These are phyloP conservation scores for Chlamydomonas sp. DNA, from an alignment of 139 green algal species.

Conservation along the genomic window DNA sequence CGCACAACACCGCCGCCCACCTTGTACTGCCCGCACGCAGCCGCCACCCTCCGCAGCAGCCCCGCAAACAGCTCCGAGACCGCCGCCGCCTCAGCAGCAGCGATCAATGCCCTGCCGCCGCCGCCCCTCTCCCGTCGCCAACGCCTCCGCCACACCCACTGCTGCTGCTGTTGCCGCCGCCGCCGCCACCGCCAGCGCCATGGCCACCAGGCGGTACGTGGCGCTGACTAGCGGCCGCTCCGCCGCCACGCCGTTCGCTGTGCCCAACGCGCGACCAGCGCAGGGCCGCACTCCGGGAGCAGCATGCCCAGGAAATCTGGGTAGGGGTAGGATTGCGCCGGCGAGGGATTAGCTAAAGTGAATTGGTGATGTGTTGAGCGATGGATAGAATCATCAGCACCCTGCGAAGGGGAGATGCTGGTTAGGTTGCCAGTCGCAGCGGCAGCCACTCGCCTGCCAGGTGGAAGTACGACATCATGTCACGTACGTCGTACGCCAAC, in stretches of 20 bases:
- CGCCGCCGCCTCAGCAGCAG: background rate
- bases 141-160: background rate
- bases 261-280: background rate
- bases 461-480: conserved; percentile 33
- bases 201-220: background rate
- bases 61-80: conserved; percentile 1
- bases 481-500: background rate
- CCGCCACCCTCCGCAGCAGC: conserved; percentile 3
- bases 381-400: background rate
- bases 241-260: conserved; percentile 10
- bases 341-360: background rate
- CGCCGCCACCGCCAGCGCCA: background rate
- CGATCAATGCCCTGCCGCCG: background rate
- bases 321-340: background rate
- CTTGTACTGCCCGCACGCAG: conserved; percentile 30
- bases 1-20: background rate
- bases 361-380: background rate
- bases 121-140: too few species aligned
- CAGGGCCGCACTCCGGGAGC: background rate
- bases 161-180: background rate
- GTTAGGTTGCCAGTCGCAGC: background rate
- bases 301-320: conserved; percentile 22
- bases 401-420: background rate
- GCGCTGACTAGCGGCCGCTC: conserved; percentile 28
- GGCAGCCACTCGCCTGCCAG: background rate